These are phyloP conservation scores for Hygrophila difformis DNA, from an alignment of 257 asterid genomes.

Conservation along the genomic window DNA sequence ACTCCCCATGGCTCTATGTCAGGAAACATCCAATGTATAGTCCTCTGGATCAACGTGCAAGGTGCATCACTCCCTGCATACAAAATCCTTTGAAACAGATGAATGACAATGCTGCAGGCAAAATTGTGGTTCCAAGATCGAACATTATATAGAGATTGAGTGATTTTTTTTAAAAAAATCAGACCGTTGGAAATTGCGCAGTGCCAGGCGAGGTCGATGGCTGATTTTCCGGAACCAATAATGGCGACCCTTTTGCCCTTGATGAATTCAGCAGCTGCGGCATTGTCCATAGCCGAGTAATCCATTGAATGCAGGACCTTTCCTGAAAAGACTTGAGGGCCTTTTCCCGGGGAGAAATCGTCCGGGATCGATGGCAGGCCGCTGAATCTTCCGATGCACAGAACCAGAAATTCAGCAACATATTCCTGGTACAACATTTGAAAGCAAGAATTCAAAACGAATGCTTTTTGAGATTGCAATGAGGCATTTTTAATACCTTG, in stretches of 20 bases:
- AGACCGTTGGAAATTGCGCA: slow-evolving; percentile 25
- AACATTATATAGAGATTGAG: background rate
- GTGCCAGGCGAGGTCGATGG: slow-evolving; percentile 25
- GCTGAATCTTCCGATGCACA: slow-evolving; percentile 37
- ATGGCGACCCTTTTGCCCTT: slow-evolving; percentile 25
- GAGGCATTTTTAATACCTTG: too few relatives aligned
- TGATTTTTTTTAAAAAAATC: background rate
- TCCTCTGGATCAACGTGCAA: slow-evolving; percentile 52
- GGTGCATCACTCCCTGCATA: slow-evolving; percentile 23
- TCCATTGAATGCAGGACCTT: slow-evolving; percentile 35
- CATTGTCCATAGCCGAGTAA: slow-evolving; percentile 25
- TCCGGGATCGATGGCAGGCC: slow-evolving; percentile 34
- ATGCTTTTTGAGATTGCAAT: too few relatives aligned
- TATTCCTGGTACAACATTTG: too few relatives aligned
- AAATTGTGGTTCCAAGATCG: too few relatives aligned
- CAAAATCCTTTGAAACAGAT: too few relatives aligned
- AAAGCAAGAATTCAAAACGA: too few relatives aligned
- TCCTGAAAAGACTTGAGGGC: slow-evolving; percentile 32
- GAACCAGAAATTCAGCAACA: slow-evolving; percentile 24
- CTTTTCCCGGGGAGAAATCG: slow-evolving; percentile 20
- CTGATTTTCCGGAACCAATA: slow-evolving; percentile 31
- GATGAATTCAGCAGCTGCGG: slow-evolving; percentile 22
- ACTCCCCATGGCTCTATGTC: slow-evolving; percentile 29
- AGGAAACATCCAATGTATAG: slow-evolving; percentile 47
- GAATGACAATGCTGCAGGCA: too few relatives aligned